Evolutionary conservation across 768 basidiomycete genomes (phyloP), one percentile per base, ranked within the genome.

Genomic region (Calocybe cyanea): DNA sequence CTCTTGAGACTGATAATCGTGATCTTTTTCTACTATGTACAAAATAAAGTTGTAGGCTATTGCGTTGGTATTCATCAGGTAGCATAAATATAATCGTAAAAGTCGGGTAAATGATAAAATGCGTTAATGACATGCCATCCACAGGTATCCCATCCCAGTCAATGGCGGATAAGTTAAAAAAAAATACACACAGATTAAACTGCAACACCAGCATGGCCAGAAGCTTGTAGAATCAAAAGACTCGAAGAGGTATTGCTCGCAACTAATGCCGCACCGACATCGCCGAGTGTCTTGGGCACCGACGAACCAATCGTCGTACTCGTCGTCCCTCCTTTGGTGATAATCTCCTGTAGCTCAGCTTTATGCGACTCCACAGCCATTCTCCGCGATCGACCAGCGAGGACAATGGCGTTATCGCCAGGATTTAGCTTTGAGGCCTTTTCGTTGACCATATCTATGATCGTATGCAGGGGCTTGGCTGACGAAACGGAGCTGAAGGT

Each of bases 381-480:
- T 35, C 86, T 68, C 40, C 87, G 75, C 30, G 87, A 89, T 2
- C 94, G 79, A 0, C 95, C 93, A 9, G 70, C 63, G 13, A 87
- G 63, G 10, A 88, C 75, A 24, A 93, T 70, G 37, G 87, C 57
- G 1, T 78, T 69, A 47, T 73, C 72, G n/a, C 60, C 64, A 10
- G 58, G 51, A 6, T 57, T 53, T 38, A 64, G 57, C 47, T 60
- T 51, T 7, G 55, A 52, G 7, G 59, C 54, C 28, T 60, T 60
- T 0, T 51, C 59, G 17, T 62, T 59, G 1, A 70, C 75, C 1
- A 70, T 64, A 13, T 81, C 73, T 7, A 77, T 57, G 34, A 84
- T 69, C 19, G 67, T 57, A 44, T 80, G 80, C 19, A 94, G 69
- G 1, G 85, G 86, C 11, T 65, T 60, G 1, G 75, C 45, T 0